Evolutionary conservation across 768 basidiomycete species (phyloP).

Genomic region (Termitomyces sp.): DNA sequence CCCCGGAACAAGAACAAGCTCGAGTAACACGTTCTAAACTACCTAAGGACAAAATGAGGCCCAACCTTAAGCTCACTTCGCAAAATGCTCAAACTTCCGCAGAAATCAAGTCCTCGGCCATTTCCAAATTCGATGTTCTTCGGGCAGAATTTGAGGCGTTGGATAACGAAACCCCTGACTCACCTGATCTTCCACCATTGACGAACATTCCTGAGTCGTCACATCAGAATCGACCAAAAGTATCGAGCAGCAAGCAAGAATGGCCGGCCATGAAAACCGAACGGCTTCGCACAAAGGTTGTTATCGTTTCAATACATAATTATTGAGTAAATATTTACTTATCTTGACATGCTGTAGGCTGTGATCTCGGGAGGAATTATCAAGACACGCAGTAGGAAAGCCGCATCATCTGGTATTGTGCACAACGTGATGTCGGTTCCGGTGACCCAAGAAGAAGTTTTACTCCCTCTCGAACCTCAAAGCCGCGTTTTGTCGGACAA

Average conservation of each 20-base stretch:
- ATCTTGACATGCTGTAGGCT: constrained; percentile 8
- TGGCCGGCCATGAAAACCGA: constrained; percentile 5
- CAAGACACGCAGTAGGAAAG: constrained; percentile 17
- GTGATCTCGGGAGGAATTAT: constrained; percentile 23
- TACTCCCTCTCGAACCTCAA: not conserved
- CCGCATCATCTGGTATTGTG: constrained; percentile 3
- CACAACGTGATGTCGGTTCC: constrained; percentile 9
- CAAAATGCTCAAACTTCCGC: constrained; percentile 8
- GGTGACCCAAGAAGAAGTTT: constrained; percentile 1
- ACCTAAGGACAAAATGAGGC: constrained; percentile 9
- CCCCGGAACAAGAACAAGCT: not conserved
- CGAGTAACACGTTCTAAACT: not conserved
- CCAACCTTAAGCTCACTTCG: constrained; percentile 13
- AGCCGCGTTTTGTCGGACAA: constrained; percentile 2
- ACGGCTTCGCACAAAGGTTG: constrained; percentile 8
- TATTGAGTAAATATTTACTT: constrained; percentile 2
- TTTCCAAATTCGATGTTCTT: constrained; percentile 10
- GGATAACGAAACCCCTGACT: constrained; percentile 11
- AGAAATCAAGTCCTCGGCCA: constrained; percentile 14
- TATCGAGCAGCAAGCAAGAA: not conserved
- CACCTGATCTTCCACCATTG: not conserved
- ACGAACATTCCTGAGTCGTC: not conserved
- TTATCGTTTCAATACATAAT: constrained; percentile 1
- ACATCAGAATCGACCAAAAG: not conserved
- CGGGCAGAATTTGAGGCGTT: constrained; percentile 22